Conservation (phyloP, 2,329 filamentous ascomycete species). For the Blastomyces emzantsi region DNA sequence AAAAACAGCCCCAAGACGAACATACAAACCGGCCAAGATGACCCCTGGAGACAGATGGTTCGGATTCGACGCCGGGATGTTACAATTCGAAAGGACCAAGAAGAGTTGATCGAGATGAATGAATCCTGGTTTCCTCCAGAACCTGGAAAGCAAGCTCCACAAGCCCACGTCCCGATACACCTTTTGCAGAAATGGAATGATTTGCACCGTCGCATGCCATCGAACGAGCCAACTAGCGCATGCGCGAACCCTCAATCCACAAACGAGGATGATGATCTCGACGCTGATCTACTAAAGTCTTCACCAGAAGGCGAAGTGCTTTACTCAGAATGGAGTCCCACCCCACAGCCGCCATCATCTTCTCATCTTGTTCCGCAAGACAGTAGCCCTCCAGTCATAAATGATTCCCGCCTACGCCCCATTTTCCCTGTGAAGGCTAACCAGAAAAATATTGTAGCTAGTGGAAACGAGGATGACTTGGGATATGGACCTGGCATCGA, state of each 20-base stretch:
- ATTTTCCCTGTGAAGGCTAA: neutral
- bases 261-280: neutral
- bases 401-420: neutral
- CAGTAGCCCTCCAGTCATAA: slow-evolving; percentile 21
- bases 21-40: neutral
- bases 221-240: neutral
- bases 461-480: neutral
- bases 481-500: no score
- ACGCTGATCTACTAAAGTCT: neutral
- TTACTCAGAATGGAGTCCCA: slow-evolving; percentile 2
- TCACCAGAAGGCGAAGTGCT: neutral
- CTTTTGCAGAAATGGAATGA: slow-evolving; percentile 32
- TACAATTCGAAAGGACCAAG: slow-evolving; percentile 43
- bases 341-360: neutral
- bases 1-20: neutral
- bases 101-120: slow-evolving; percentile 38
- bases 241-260: neutral
- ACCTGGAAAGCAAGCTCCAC: slow-evolving; percentile 21
- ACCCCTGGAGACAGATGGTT: slow-evolving; percentile 22
- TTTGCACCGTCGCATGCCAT: slow-evolving; percentile 14
- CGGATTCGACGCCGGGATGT: slow-evolving; percentile 37
- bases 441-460: neutral
- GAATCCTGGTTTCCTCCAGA: slow-evolving; percentile 35
- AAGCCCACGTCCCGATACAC: slow-evolving; percentile 28
- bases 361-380: slow-evolving; percentile 22